These are phyloP conservation scores for Melampsora americana DNA, from an alignment of 1,284 basidiomycete genomes.

Conservation along the genomic window DNA sequence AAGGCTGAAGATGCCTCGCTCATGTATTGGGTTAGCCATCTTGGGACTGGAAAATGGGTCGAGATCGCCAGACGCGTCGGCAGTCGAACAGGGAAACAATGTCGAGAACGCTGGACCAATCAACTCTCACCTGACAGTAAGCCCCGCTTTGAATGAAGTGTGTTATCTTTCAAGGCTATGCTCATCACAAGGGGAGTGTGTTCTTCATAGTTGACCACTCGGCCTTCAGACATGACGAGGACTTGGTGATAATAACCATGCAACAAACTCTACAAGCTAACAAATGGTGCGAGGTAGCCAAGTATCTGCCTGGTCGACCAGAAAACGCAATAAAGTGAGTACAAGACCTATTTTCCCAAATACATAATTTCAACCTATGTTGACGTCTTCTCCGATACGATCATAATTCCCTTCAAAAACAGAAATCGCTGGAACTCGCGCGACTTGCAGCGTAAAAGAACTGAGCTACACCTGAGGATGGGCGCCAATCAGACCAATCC, in stretches of 20 bases:
- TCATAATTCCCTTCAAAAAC: neutral
- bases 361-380: neutral
- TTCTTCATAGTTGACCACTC: conserved; percentile 34
- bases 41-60: conserved; percentile 42
- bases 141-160: conserved; percentile 1
- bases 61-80: conserved; percentile 40
- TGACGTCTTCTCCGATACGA: too few relatives aligned
- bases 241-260: conserved; percentile 38
- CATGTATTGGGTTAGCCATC: conserved; percentile 41
- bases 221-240: conserved; percentile 40
- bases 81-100: conserved; percentile 41
- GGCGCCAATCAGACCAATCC: too few relatives aligned
- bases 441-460: conserved; percentile 34
- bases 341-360: neutral
- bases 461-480: conserved; percentile 4
- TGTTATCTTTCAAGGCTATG: neutral
- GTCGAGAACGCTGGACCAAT: conserved; percentile 44
- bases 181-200: neutral
- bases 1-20: conserved; percentile 34
- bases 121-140: conserved; percentile 41
- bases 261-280: conserved; percentile 40
- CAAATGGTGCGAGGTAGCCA: conserved; percentile 43
- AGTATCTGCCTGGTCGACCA: conserved; percentile 37
- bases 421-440: conserved; percentile 43
- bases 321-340: conserved; percentile 43